Conservation (phyloP, 352 stramenopile species). For the Thraustochytrium striatum region DNA sequence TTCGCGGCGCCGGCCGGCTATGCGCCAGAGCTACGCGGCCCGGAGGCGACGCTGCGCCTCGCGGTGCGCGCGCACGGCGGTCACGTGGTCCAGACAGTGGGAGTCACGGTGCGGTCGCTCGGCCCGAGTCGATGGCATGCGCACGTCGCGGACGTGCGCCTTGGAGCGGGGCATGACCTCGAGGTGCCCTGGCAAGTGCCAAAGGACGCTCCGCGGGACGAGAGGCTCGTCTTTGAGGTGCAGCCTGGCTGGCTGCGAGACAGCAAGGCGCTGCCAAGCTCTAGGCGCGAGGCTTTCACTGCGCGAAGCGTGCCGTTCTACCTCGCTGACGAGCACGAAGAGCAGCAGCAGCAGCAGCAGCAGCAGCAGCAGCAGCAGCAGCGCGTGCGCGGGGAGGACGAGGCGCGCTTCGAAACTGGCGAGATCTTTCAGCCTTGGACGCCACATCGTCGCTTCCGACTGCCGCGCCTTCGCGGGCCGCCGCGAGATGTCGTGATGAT, state of each 20-base stretch:
- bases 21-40: neutral
- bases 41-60: neutral
- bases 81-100: neutral
- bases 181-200: neutral
- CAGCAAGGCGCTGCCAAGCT: neutral
- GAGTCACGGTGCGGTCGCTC: neutral
- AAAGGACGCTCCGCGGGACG: neutral
- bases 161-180: neutral
- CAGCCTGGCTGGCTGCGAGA: neutral
- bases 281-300: neutral
- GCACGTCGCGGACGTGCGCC: neutral
- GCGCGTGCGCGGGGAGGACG: no score
- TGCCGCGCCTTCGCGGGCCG: no score
- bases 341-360: slow-evolving; percentile 8
- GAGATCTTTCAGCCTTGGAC: no score
- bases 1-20: neutral
- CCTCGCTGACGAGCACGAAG: neutral
- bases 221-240: neutral
- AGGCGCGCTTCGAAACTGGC: no score
- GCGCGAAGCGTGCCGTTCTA: neutral
- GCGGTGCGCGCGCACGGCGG: neutral
- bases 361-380: slow-evolving; percentile 8
- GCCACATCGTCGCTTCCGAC: no score
- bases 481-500: no score
- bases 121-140: neutral